Evolutionary conservation across 2,329 filamentous ascomycete species (phyloP).

Genomic region (Graphilbum ipis-grandicollis): DNA sequence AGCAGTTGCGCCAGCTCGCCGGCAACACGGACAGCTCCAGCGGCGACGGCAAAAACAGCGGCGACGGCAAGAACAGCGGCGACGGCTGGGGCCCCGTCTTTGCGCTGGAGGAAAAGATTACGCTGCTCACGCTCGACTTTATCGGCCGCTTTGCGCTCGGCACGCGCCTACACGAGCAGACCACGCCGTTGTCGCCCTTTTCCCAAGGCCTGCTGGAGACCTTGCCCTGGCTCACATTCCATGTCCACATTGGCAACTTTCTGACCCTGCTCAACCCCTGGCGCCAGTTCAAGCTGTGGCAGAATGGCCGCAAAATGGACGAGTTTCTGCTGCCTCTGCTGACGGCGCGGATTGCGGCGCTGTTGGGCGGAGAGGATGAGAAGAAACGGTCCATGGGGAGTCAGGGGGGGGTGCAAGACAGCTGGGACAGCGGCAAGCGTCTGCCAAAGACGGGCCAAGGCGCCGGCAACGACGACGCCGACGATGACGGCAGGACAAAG

Average conservation of each 20-base stretch:
- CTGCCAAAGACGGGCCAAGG: neutral
- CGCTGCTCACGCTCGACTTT: constrained; percentile 12
- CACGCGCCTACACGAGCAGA: constrained; percentile 5
- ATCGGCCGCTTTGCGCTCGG: constrained; percentile 11
- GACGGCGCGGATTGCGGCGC: constrained; percentile 10
- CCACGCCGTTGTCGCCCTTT: constrained; percentile 2
- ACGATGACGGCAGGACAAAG: constrained; percentile 1
- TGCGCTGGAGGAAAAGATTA: constrained; percentile 10
- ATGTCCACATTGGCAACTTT: constrained; percentile 7
- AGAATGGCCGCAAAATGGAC: constrained; percentile 15
- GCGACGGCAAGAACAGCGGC: too few relatives aligned
- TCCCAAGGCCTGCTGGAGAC: constrained; percentile 5
- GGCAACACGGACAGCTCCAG: too few relatives aligned
- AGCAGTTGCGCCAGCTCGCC: constrained; percentile 10
- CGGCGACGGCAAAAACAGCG: too few relatives aligned
- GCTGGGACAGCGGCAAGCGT: too few relatives aligned
- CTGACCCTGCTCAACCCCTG: constrained; percentile 13
- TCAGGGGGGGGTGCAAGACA: too few relatives aligned
- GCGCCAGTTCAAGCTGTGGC: constrained; percentile 13
- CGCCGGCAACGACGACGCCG: neutral
- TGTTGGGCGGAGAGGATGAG: constrained; percentile 3
- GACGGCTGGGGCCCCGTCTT: constrained; percentile 9
- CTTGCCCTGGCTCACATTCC: constrained; percentile 3
- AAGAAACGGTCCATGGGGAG: neutral
- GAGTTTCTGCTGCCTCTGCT: constrained; percentile 13